A percentile compares a stretch with the other conserved stretches of the same genome.
These are phyloP conservation scores for Syncephalastrum monosporum DNA, from an alignment of 371 early-diverging fungal genomes.

Conservation along the genomic window DNA sequence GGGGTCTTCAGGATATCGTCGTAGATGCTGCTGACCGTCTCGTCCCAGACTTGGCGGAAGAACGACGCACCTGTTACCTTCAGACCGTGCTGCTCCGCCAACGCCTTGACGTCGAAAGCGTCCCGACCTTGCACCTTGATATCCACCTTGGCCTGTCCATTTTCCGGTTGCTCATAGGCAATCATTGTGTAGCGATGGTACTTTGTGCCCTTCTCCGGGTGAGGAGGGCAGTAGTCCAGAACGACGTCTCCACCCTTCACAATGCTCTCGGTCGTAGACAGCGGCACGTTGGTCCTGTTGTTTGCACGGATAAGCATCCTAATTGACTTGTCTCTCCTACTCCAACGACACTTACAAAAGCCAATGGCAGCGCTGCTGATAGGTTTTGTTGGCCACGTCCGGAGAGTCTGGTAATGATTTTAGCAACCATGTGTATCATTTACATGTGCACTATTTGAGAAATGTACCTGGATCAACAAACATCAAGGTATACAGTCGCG, in stretches of 20 bases:
- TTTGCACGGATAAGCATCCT: background rate
- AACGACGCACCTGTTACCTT: constrained; percentile 62
- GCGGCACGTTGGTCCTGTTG: constrained; percentile 60
- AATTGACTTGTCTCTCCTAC: constrained; percentile 9
- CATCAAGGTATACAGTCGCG: constrained; percentile 68
- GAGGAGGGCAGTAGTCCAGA: constrained; percentile 75
- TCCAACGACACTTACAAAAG: constrained; percentile 38
- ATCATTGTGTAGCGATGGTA: constrained; percentile 77
- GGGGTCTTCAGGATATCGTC: constrained; percentile 52
- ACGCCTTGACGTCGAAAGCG: constrained; percentile 45
- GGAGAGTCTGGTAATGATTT: constrained; percentile 51
- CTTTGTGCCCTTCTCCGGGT: constrained; percentile 80
- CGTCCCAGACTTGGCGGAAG: constrained; percentile 78
- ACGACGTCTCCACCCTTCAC: constrained; percentile 54
- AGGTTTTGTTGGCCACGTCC: constrained; percentile 56
- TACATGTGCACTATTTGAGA: background rate
- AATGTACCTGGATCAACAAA: constrained; percentile 70
- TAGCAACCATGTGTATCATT: background rate
- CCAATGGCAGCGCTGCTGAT: constrained; percentile 70
- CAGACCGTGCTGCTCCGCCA: constrained; percentile 47
- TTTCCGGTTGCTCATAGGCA: constrained; percentile 68
- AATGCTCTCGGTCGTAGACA: constrained; percentile 53
- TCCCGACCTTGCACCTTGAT: constrained; percentile 43
- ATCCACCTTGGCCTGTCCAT: constrained; percentile 51
- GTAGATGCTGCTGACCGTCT: constrained; percentile 67